phyloP scores from a whole-genome alignment of 139 green algal genomes.

The Micractinium conductrix region DNA sequence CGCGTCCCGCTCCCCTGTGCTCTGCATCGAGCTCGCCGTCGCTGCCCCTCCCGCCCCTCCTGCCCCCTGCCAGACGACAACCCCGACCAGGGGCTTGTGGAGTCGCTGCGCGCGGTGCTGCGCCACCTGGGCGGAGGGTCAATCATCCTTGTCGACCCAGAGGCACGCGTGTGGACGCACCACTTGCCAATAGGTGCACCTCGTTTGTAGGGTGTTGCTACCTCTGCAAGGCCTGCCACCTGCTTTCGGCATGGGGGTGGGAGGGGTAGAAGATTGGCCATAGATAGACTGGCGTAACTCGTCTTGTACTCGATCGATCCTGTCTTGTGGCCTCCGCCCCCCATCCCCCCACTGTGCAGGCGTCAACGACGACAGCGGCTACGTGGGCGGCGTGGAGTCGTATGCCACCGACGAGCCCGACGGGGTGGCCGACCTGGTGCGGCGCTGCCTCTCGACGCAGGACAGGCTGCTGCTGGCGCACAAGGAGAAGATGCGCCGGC shows the following conservation, averaged over 20 bases:
- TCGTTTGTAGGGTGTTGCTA: background rate
- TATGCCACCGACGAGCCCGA: constrained; percentile 5
- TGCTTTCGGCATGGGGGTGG: too few relatives aligned
- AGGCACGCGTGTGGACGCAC: constrained; percentile 10
- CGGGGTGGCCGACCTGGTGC: background rate
- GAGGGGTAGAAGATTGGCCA: too few relatives aligned
- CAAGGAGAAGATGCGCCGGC: background rate
- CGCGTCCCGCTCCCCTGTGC: background rate
- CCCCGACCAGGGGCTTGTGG: background rate
- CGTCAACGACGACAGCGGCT: too few relatives aligned
- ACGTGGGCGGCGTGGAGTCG: too few relatives aligned
- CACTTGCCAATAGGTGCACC: background rate
- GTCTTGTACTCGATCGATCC: too few relatives aligned
- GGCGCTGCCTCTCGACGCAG: background rate
- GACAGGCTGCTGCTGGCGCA: background rate
- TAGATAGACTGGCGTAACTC: too few relatives aligned
- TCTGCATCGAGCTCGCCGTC: too few relatives aligned
- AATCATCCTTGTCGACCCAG: background rate
- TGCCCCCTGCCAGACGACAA: background rate
- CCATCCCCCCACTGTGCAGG: too few relatives aligned
- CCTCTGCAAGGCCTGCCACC: background rate
- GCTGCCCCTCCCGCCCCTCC: background rate
- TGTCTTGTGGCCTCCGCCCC: too few relatives aligned
- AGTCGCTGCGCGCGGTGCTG: background rate
- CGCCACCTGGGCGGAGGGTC: background rate